These are phyloP conservation scores for Nemania abortiva DNA, from an alignment of 2,329 filamentous ascomycete species.

Conservation along the genomic window DNA sequence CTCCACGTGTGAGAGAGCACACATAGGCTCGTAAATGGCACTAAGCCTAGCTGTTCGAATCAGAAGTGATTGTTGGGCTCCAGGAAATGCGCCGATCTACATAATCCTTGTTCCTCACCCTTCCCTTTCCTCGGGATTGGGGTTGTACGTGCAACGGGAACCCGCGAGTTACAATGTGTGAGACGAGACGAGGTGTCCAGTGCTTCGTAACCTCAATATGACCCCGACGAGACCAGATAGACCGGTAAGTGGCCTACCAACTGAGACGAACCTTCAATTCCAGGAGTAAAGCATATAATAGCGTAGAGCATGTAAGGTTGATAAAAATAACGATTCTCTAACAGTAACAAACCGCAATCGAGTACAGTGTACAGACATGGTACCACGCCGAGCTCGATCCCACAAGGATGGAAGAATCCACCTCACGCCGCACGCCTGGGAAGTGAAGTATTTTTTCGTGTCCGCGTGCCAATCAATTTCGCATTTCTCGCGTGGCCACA, in stretches of 20 bases:
- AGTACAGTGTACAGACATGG: slow-evolving; percentile 10
- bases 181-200: slow-evolving; percentile 8
- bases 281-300: neutral
- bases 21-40: slow-evolving; percentile 20
- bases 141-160: slow-evolving; percentile 1
- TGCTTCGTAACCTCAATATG: neutral
- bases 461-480: slow-evolving; percentile 12
- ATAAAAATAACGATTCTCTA: neutral
- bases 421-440: neutral
- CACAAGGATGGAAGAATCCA: slow-evolving; percentile 16
- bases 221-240: neutral
- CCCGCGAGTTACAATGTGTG: neutral
- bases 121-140: neutral
- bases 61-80: slow-evolving; percentile 45
- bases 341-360: slow-evolving; percentile 2
- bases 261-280: neutral
- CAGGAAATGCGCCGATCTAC: slow-evolving; percentile 52
- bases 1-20: slow-evolving; percentile 44
- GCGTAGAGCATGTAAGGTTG: neutral
- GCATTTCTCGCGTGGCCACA: neutral
- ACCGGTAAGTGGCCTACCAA: neutral
- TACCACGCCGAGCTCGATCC: slow-evolving; percentile 9
- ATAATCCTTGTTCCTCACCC: slow-evolving; percentile 46
- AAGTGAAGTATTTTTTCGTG: slow-evolving; percentile 12
- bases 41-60: slow-evolving; percentile 47